phyloP scores from a whole-genome alignment of 1,139 yeast genomes.

The Diutina sp. region DNA sequence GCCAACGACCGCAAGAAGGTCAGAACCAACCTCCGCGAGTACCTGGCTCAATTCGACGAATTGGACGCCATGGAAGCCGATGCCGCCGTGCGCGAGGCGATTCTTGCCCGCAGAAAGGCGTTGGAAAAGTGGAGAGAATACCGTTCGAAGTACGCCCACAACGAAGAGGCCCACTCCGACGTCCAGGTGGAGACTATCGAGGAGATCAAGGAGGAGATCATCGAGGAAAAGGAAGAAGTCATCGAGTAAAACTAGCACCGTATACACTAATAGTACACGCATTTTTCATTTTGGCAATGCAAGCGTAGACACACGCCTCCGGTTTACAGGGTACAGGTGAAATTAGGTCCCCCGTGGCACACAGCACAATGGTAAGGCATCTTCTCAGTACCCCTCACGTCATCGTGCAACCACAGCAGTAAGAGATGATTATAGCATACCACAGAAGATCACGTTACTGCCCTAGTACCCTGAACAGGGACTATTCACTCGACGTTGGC shows the following conservation, averaged over 20 bases:
- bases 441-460: neutral
- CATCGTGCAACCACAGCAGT: neutral
- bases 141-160: constrained; percentile 45
- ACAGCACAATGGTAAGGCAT: neutral
- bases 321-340: neutral
- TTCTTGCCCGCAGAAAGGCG: constrained; percentile 70
- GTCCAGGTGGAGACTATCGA: constrained; percentile 57
- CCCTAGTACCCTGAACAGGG: too few relatives aligned
- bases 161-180: constrained; percentile 34
- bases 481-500: too few relatives aligned
- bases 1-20: constrained; percentile 81
- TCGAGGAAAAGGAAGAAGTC: constrained; percentile 74
- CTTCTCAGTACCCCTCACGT: neutral
- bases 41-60: constrained; percentile 89
- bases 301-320: neutral
- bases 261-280: neutral
- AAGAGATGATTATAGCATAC: neutral
- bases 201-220: constrained; percentile 51
- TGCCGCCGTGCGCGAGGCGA: constrained; percentile 82
- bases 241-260: constrained; percentile 28
- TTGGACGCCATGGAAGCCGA: constrained; percentile 94
- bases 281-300: too few relatives aligned
- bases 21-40: constrained; percentile 78
- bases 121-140: constrained; percentile 76
- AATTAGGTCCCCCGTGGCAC: neutral